Evolutionary conservation across 129 eudicot genomes (phyloP), one percentile per base, ranked within the genome.

Genomic region (Logfia minima): DNA sequence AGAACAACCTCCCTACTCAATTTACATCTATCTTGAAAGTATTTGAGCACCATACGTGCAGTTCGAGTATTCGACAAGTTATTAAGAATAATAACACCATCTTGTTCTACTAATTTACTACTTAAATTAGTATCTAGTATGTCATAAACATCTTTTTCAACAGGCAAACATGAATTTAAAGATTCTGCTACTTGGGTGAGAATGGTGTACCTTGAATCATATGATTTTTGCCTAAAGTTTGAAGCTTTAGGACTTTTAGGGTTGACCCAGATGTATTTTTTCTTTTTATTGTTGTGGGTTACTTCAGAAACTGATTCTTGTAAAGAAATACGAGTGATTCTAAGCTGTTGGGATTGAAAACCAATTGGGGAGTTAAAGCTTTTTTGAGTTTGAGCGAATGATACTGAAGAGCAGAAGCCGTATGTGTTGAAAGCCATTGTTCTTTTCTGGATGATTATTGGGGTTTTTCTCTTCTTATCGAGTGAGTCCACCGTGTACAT

Each of bases 221-320:
- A 48, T 3, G 99, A 87, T 55, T 81, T 89, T 43, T 87, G 70
- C 77, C 65, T 77, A 31, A 84, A 87, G 19, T 78, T 68, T 9
- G 88, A 76, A 74, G 99, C 90, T 73, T 81, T 79, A 66, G 96
- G 83, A 83, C 88, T 94, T 19, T 82, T 86, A 77, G 99, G 99
- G 78, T 94, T 94, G 85, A 94, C 90, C 99, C 99, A 94, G 64
- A 91, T 68, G 70, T 65, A 61, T 11, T 39, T 65, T 3, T 10
- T 34, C 31, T 69, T 61, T 21, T 72, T 87, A 14, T 61, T 64
- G 8, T 29, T 17, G 70, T 72, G 83, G 73, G 77, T 61, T 72
- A 74, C 77, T 80, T 65, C 82, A 29, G 81, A 78, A 56, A 75
- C 71, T 28, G 85, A 71, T 24, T 88, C 92, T 81, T 85, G 90